Evolutionary conservation across 306 rosid species (phyloP).

Genomic region (Cucurbita ficifolia): DNA sequence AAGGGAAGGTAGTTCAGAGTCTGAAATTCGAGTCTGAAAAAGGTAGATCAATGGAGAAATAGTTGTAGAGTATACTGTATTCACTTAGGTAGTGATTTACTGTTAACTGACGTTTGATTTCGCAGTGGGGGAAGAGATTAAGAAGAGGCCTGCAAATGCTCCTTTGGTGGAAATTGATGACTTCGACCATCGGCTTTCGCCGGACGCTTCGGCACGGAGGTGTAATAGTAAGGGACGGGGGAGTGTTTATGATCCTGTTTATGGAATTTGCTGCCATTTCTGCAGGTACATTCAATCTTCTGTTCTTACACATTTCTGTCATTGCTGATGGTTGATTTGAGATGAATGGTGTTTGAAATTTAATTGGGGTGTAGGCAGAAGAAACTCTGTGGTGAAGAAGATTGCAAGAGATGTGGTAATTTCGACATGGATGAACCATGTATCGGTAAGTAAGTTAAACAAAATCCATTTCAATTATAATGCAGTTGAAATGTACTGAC

Average conservation of each 20-base stretch:
- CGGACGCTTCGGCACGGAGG: slow-evolving; percentile 28
- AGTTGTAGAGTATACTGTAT: neutral
- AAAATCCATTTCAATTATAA: neutral
- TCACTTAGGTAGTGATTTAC: neutral
- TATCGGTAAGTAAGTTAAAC: slow-evolving; percentile 29
- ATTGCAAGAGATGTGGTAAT: slow-evolving; percentile 54
- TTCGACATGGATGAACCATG: slow-evolving; percentile 48
- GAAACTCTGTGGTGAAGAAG: slow-evolving; percentile 57
- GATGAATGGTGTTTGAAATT: neutral
- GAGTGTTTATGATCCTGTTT: slow-evolving; percentile 37
- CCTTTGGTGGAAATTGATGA: neutral
- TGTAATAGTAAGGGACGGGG: slow-evolving; percentile 57
- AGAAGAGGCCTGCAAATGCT: slow-evolving; percentile 1
- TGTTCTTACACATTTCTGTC: neutral
- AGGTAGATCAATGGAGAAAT: neutral
- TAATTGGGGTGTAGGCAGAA: slow-evolving; percentile 40
- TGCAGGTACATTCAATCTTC: slow-evolving; percentile 36
- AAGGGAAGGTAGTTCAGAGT: neutral
- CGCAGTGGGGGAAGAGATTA: neutral
- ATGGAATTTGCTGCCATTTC: slow-evolving; percentile 64
- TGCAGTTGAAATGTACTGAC: neutral
- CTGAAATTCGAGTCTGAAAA: neutral
- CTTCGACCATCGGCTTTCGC: slow-evolving; percentile 5
- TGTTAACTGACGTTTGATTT: neutral
- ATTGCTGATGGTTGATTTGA: too few species aligned